Percentiles rank a stretch among this genome's conserved stretches.
phyloP scores from a whole-genome alignment of 75 land plant species.

The Adiantum capillusveneris region DNA sequence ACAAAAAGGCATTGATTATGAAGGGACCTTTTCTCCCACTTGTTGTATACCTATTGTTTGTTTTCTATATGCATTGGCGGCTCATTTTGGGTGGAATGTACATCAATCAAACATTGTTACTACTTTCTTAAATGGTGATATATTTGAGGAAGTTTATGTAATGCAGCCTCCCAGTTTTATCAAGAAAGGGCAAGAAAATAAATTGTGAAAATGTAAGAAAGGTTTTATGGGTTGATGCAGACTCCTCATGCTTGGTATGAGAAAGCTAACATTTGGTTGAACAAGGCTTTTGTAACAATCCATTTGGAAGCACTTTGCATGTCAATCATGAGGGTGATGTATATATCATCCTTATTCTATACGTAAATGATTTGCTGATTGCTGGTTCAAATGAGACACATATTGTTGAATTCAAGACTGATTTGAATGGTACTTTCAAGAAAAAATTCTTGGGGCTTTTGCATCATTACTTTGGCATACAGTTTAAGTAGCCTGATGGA shows the following conservation, averaged over 20 bases:
- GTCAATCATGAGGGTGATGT: neutral
- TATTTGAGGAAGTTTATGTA: conserved; percentile 24
- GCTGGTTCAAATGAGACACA: no score
- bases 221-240: conserved; percentile 25
- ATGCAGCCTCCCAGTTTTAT: conserved; percentile 13
- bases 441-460: no score
- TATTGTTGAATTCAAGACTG: no score
- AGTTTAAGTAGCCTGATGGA: no score
- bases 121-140: no score
- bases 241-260: conserved; percentile 19
- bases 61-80: no score
- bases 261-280: neutral
- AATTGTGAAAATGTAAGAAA: conserved; percentile 8
- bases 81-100: conserved; percentile 1
- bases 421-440: no score
- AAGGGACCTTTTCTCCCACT: conserved; percentile 16
- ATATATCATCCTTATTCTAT: conserved; percentile 12
- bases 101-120: conserved; percentile 24
- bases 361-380: conserved; percentile 23
- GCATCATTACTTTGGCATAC: no score
- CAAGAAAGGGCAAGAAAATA: neutral
- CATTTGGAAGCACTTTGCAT: conserved; percentile 9
- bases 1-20: conserved; percentile 12
- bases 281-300: conserved; percentile 2
- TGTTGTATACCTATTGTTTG: conserved; percentile 10